phyloP scores from a whole-genome alignment of 2,329 filamentous ascomycete genomes.

The Hypoxylon sp. region DNA sequence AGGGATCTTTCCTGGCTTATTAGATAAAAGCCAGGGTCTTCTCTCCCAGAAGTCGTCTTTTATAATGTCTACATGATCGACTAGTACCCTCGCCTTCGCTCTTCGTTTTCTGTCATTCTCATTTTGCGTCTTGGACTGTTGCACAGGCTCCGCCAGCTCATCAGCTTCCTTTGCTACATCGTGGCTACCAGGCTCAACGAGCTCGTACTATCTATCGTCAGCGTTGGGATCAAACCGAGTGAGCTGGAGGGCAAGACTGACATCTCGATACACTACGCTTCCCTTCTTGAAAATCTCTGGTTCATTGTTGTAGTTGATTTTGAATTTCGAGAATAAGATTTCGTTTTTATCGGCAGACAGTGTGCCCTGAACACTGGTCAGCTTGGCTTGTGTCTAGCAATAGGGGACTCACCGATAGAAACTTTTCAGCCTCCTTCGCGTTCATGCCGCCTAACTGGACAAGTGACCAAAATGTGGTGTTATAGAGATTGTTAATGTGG shows the following conservation, averaged over 20 bases:
- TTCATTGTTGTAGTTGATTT: constrained; percentile 98
- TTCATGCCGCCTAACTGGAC: constrained; percentile 82
- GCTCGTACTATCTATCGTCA: constrained; percentile 70
- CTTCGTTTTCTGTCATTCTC: constrained; percentile 87
- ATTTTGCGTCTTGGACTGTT: constrained; percentile 80
- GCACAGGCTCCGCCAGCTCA: constrained; percentile 63
- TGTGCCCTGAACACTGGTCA: constrained; percentile 72
- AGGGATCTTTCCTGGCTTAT: constrained; percentile 78
- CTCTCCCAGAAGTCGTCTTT: constrained; percentile 93
- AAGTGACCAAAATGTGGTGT: constrained; percentile 94
- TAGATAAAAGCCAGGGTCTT: constrained; percentile 85
- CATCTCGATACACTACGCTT: constrained; percentile 87
- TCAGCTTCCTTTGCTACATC: constrained; percentile 63
- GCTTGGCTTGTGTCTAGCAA: not conserved
- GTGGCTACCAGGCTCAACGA: constrained; percentile 70
- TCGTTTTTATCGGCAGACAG: constrained; percentile 93
- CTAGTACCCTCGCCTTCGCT: constrained; percentile 82
- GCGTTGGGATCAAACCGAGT: constrained; percentile 16
- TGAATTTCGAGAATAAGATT: constrained; percentile 88
- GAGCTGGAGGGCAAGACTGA: constrained; percentile 55
- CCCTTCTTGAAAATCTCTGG: constrained; percentile 93
- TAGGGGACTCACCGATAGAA: constrained; percentile 72
- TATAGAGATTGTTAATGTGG: constrained; percentile 98
- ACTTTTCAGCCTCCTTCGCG: constrained; percentile 82
- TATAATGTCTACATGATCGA: constrained; percentile 94